Evolutionary conservation across 305 asterid genomes (phyloP).

Genomic region (Fraxinus albicans): DNA sequence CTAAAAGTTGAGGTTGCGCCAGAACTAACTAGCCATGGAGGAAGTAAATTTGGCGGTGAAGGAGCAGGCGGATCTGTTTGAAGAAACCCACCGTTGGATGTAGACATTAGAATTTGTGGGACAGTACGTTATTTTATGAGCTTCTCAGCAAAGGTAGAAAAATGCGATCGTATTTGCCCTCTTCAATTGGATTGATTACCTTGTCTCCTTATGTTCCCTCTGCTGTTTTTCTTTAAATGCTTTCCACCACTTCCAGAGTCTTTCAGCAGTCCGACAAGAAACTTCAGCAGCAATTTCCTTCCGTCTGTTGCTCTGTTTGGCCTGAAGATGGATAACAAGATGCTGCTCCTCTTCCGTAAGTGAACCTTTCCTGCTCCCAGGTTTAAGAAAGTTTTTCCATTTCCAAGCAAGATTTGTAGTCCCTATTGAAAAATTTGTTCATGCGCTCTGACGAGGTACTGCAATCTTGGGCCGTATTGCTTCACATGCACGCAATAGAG

Average conservation of each 20-base stretch:
- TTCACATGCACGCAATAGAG: conserved; percentile 54
- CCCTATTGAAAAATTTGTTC: conserved; percentile 49
- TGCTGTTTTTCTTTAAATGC: conserved; percentile 44
- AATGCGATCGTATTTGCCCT: conserved; percentile 52
- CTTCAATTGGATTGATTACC: conserved; percentile 36
- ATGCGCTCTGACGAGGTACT: conserved; percentile 65
- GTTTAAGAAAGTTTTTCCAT: conserved; percentile 74
- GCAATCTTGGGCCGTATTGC: conserved; percentile 65
- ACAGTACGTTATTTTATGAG: conserved; percentile 37
- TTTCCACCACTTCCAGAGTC: conserved; percentile 73
- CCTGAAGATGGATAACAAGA: conserved; percentile 56
- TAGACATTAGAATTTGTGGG: conserved; percentile 43
- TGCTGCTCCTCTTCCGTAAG: conserved; percentile 58
- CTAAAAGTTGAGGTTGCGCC: conserved; percentile 38
- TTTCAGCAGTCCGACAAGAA: conserved; percentile 61
- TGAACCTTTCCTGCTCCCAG: conserved; percentile 69
- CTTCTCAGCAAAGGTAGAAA: conserved; percentile 63
- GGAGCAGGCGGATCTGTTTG: conserved; percentile 38
- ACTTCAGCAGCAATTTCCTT: conserved; percentile 70
- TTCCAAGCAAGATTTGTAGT: conserved; percentile 66
- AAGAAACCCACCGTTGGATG: conserved; percentile 46
- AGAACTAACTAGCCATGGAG: conserved; percentile 75
- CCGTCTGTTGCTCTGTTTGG: conserved; percentile 75
- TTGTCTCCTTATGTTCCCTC: conserved; percentile 40
- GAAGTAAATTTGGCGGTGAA: conserved; percentile 42